Evolutionary conservation across 192 early-diverging fungal species (phyloP), one percentile per base, ranked within the genome.

Genomic region (Backusella sp.): DNA sequence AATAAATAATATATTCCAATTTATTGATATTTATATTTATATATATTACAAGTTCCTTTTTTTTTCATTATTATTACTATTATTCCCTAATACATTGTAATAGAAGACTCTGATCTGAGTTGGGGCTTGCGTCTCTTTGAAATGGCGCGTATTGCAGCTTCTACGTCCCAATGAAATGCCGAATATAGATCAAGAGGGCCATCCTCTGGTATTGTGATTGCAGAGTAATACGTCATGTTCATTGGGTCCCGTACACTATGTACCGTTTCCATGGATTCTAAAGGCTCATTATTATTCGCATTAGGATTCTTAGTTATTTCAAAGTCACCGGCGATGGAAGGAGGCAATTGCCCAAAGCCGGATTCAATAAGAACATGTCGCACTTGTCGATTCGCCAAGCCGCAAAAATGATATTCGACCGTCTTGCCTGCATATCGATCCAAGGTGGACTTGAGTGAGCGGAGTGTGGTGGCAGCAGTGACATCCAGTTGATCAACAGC

Each of bases 401-500:
- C 59, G n/a, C 72, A 41, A 73, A 80, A 80, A 75, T 80, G 76
- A 67, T 72, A 80, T 68, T 80, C 70, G 35, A 80, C 75, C 7
- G 74, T 26, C 11, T 46, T 66, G 15, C 75, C 76, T 28, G 79
- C 75, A 70, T 80, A 73, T 28, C 66, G 35, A 37, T 80, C 74
- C 8, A 80, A 15, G 6, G 72, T 72, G 0, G 1, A 30, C 52
- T 66, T 56, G 9, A 77, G 80, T 35, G 94, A 93, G n/a, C 92
- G 78, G 1, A 98, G 86, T 65, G 86, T 88, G 77, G 95, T 93
- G 41, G 94, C 73, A 32, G 94, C 95, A 2, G 96, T 94, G 6
- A 91, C 86, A 75, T 98, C 96, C 32, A 96, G 79, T 32, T 88
- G 77, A 44, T 89, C 90, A 35, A 96, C 94, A 28, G 90, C 90